Base-by-base conservation (phyloP, 2,329 filamentous ascomycete species). In the Blumeriella jaapii region DNA sequence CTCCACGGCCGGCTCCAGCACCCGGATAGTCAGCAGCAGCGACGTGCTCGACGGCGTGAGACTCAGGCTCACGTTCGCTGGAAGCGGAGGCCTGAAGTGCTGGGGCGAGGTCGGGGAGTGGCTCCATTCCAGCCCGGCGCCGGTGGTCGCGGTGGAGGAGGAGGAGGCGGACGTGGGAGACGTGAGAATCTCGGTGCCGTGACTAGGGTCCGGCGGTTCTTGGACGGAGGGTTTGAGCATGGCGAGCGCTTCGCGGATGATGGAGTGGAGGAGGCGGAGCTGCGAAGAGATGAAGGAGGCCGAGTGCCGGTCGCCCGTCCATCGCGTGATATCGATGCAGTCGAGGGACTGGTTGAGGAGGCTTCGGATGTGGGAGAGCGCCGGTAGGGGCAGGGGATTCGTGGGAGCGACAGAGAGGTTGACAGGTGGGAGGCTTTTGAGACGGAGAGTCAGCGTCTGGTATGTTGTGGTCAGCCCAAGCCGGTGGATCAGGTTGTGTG, bases 281-380 rank as follows among this genome's bases (percentile, higher is more conserved):
- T 74, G 70, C 6, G 66, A 63, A 18, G 68, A 60, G 18, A 77
- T 63, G 38, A 73, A 70, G 15, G 57, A 35, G 25, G 58, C 50
- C 25, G 56, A 71, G 65, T 42, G 73, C 58, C 45, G 76, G 52
- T 82, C 73, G 11, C 78, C 75, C 22, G 80, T 81, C 64, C 77
- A 79, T 17, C 80, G 69, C 28, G 80, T 84, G 11, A 93, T 71
- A 49, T 80, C 74, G 31, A 94, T 76, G 29, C 93, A 74, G 57
- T 93, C 84, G 44, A 95, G 72, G 38, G 83, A 79, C 51, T 84
- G 74, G 41, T 82, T 89, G 47, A 96, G 78, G 25, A 86, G 67
- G n/a, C 75, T 74, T 43, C 84, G 74, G 9, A 91, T 71, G 8
- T 71, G 63, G 13, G 76, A 74, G 33, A 95, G 69, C 40, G 86